These are phyloP conservation scores for Phoenix dactylifera DNA, from an alignment of 176 grass and related monocot genomes.

Conservation along the genomic window DNA sequence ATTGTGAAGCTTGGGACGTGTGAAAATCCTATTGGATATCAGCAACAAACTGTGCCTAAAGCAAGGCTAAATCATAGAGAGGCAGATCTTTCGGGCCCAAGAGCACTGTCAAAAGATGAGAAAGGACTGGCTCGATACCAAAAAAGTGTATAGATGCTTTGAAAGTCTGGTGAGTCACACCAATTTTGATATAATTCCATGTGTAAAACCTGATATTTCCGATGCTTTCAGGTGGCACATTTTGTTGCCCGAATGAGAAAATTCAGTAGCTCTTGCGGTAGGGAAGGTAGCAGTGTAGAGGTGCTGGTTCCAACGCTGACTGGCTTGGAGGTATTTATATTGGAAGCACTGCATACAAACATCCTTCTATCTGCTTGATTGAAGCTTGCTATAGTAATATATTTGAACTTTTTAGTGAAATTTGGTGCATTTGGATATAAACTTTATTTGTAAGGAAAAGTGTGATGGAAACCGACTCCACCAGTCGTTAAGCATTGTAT, in stretches of 20 bases:
- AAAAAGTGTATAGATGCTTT: conserved; percentile 45
- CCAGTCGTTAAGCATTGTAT: too few relatives aligned
- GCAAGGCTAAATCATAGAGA: conserved; percentile 34
- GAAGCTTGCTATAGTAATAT: too few relatives aligned
- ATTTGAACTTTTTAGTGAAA: too few relatives aligned
- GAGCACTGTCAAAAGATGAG: conserved; percentile 25
- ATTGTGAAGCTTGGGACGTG: conserved; percentile 60
- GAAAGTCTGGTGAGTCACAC: not conserved
- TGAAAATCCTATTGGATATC: conserved; percentile 42
- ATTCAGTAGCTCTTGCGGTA: too few relatives aligned
- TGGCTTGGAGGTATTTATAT: too few relatives aligned
- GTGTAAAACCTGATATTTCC: conserved; percentile 19
- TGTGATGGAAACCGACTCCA: too few relatives aligned
- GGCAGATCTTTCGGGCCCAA: conserved; percentile 13
- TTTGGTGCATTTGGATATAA: too few relatives aligned
- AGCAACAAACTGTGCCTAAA: conserved; percentile 47
- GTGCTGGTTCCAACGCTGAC: too few relatives aligned
- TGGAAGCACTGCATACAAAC: too few relatives aligned
- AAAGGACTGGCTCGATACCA: conserved; percentile 48
- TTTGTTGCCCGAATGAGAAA: conserved; percentile 40
- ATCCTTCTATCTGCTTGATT: too few relatives aligned
- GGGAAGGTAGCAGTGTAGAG: too few relatives aligned
- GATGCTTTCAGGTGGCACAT: conserved; percentile 19
- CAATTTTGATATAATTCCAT: conserved; percentile 15
- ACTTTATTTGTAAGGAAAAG: too few relatives aligned